Evolutionary conservation across 2,329 filamentous ascomycete species (phyloP), one percentile per base, ranked within the genome.

Genomic region (Microcyclosporella mali): DNA sequence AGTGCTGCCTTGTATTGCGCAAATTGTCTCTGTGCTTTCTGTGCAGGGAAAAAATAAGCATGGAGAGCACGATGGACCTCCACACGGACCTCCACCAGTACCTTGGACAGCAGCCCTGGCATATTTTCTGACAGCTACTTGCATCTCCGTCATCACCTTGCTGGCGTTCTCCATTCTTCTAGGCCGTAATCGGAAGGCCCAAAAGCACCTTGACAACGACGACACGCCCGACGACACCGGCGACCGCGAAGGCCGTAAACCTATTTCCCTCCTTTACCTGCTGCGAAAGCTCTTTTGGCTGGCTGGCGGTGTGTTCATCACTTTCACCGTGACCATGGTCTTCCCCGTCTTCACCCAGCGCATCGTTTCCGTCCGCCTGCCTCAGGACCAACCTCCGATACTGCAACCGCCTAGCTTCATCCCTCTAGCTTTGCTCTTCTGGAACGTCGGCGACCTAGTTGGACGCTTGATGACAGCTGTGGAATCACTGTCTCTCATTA

Each of bases 71-170:
- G 14, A 43, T 17, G 47, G 45, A 7, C 43, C 43, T 8, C 50
- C 50, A 14, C 48, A 14, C 43, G 56, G 57, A 36, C 53, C 63
- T 48, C 59, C 66, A 39, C 62, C 70, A 21, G 68, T 70, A 31
- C 73, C 73, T 4, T 79, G 78, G 47, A 82, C 74, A 10, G 85
- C 88, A 1, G 92, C 90, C 1, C 89, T 95, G 56, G 75, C 84
- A 43, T 97, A 95, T 70, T 98, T 98, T 66, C 70, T 94, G 43
- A 90, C 89, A 0, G 90, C 92, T 0, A 88, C 89, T 0, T 68
- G 70, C 28, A 79, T 98, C 45, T 94, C 86, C 2, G 64, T 79
- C 10, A 49, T 77, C 6, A 81, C 88, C 0, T 68, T 95, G 2
- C 51, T 83, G 6, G 82, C 85, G 8, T 90, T 95, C 63, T 62